Percentiles rank a stretch among this genome's conserved stretches.
Conservation (phyloP, 2,329 filamentous ascomycete genomes). For the Akanthomyces dipterigenus region DNA sequence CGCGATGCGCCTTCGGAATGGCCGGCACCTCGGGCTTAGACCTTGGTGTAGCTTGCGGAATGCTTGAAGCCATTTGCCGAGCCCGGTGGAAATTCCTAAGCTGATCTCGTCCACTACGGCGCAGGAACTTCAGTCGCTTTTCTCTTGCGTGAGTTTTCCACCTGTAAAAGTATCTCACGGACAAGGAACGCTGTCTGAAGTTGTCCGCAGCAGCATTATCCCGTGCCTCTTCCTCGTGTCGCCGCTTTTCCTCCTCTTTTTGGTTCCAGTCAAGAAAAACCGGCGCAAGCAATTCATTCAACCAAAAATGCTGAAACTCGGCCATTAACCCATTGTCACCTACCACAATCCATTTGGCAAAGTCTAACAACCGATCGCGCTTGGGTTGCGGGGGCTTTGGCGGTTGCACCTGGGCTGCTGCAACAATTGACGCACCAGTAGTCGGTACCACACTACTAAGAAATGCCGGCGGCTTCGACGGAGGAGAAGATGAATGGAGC, state of each 20-base stretch:
- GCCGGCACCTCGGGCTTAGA: slow-evolving; percentile 17
- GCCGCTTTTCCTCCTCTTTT: slow-evolving; percentile 35
- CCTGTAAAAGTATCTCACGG: slow-evolving; percentile 49
- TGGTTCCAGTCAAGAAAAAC: slow-evolving; percentile 34
- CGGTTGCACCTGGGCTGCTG: slow-evolving; percentile 11
- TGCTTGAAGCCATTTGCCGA: slow-evolving; percentile 24
- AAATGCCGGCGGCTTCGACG: neutral
- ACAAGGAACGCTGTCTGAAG: slow-evolving; percentile 44
- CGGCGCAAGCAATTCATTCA: slow-evolving; percentile 38
- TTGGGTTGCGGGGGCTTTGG: slow-evolving; percentile 14
- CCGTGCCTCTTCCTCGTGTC: slow-evolving; percentile 41
- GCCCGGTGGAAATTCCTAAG: slow-evolving; percentile 39
- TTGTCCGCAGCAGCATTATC: slow-evolving; percentile 39
- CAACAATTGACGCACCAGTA: neutral
- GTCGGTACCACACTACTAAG: neutral
- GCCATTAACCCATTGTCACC: slow-evolving; percentile 48
- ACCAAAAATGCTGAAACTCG: slow-evolving; percentile 39
- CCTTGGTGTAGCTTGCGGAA: neutral
- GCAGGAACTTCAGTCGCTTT: slow-evolving; percentile 42
- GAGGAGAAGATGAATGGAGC: neutral
- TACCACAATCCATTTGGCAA: slow-evolving; percentile 48
- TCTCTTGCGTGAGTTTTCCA: slow-evolving; percentile 46
- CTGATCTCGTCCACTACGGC: slow-evolving; percentile 44
- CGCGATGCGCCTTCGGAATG: neutral
- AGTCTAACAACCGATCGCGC: slow-evolving; percentile 39